Percentiles rank a stretch among this genome's conserved stretches.
Conservation (phyloP, 768 basidiomycete species). For the Suillus ampliporus region DNA sequence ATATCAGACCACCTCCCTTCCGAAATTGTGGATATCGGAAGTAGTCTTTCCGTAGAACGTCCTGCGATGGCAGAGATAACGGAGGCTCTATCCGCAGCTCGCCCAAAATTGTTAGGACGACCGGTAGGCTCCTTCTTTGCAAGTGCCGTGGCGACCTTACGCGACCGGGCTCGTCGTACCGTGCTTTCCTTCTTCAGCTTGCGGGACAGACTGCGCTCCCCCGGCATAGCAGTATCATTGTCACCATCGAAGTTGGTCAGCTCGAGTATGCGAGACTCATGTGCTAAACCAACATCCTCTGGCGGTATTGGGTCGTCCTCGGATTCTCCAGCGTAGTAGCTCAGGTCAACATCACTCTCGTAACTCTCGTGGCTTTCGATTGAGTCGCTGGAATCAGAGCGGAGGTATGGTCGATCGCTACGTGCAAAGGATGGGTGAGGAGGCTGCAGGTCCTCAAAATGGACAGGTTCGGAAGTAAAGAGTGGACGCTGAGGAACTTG, state of each 20-base stretch:
- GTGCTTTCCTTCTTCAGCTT: slow-evolving; percentile 66
- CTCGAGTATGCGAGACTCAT: slow-evolving; percentile 61
- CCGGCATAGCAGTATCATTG: slow-evolving; percentile 59
- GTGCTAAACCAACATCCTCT: slow-evolving; percentile 41
- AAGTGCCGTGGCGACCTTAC: slow-evolving; percentile 28
- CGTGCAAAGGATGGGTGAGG: slow-evolving; percentile 40
- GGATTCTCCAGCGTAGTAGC: slow-evolving; percentile 46
- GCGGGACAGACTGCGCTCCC: slow-evolving; percentile 58
- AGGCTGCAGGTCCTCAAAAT: slow-evolving; percentile 37
- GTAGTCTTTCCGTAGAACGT: slow-evolving; percentile 27
- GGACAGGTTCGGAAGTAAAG: slow-evolving; percentile 12
- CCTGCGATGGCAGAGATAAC: slow-evolving; percentile 12
- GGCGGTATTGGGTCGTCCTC: slow-evolving; percentile 34
- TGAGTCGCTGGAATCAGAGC: slow-evolving; percentile 30
- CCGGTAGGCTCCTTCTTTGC: slow-evolving; percentile 15
- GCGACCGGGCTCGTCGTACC: slow-evolving; percentile 54
- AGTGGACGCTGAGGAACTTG: slow-evolving; percentile 23
- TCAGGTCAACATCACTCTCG: slow-evolving; percentile 46
- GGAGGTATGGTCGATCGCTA: slow-evolving; percentile 13
- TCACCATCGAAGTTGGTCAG: slow-evolving; percentile 84
- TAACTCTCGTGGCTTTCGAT: slow-evolving; percentile 36
- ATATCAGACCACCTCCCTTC: slow-evolving; percentile 18
- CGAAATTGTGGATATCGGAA: slow-evolving; percentile 25
- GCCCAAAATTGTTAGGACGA: not conserved
- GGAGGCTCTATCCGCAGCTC: not conserved